Evolutionary conservation across 2,329 filamentous ascomycete species (phyloP).

Genomic region (Cercospora brassicicola): DNA sequence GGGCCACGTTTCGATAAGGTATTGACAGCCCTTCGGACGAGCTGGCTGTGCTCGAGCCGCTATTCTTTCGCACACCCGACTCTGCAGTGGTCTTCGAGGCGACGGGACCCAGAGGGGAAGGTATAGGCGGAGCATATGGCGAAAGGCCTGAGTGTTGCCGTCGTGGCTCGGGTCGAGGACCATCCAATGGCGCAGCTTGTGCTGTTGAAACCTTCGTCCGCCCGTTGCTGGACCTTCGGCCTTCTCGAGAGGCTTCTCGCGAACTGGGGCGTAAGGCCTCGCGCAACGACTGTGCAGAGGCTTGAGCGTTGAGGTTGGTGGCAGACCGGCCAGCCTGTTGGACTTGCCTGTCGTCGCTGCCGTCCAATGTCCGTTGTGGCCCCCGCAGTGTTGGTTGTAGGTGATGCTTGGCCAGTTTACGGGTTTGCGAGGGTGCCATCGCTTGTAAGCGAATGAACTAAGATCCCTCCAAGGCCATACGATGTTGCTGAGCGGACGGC

Average conservation of each 20-base stretch:
- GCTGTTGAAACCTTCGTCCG: background rate
- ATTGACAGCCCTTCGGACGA: conserved; percentile 8
- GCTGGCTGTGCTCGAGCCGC: conserved; percentile 25
- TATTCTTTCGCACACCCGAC: conserved; percentile 22
- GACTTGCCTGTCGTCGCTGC: conserved; percentile 27
- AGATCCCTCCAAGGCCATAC: conserved; percentile 26
- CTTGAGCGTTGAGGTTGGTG: conserved; percentile 37
- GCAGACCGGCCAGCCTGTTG: conserved; percentile 40
- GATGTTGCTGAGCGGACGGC: conserved; percentile 15
- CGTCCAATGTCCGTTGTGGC: conserved; percentile 26
- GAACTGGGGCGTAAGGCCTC: conserved; percentile 30
- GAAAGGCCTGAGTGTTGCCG: conserved; percentile 17
- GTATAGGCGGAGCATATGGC: conserved; percentile 21
- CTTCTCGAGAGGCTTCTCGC: conserved; percentile 14
- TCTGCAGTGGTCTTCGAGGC: conserved; percentile 22
- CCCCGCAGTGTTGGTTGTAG: conserved; percentile 25
- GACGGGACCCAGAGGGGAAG: conserved; percentile 26
- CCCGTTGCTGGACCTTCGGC: background rate
- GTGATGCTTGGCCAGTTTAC: conserved; percentile 20
- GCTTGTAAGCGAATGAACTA: conserved; percentile 19
- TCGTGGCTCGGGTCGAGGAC: background rate
- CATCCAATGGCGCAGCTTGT: conserved; percentile 13
- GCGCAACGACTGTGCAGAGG: conserved; percentile 40
- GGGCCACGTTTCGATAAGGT: conserved; percentile 6
- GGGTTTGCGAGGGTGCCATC: conserved; percentile 25